These are phyloP conservation scores for Phialemonium atrogriseum DNA, from an alignment of 2,329 filamentous ascomycete genomes.

Conservation along the genomic window DNA sequence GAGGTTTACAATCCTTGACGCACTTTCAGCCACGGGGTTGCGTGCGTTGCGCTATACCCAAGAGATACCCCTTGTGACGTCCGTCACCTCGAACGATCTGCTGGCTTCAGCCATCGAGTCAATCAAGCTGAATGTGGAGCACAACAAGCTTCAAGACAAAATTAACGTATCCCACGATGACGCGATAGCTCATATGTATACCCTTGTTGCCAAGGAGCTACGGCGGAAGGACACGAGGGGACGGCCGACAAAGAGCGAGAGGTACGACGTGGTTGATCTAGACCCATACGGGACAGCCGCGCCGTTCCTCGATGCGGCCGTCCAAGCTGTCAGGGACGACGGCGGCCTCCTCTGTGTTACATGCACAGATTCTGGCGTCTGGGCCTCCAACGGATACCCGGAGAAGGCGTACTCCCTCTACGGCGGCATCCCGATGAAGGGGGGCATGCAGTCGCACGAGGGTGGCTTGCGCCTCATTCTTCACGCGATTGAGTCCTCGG, in stretches of 20 bases:
- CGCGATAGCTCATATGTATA: constrained; percentile 88
- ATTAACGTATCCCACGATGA: constrained; percentile 72
- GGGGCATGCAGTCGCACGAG: constrained; percentile 79
- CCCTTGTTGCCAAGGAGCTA: constrained; percentile 47
- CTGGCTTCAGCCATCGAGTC: constrained; percentile 67
- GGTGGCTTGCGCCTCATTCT: constrained; percentile 80
- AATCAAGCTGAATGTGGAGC: constrained; percentile 75
- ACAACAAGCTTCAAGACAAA: constrained; percentile 67
- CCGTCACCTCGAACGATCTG: constrained; percentile 84
- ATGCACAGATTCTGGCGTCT: constrained; percentile 92
- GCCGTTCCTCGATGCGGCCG: constrained; percentile 82
- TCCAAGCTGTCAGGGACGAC: constrained; percentile 75
- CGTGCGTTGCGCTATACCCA: constrained; percentile 85
- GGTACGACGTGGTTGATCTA: constrained; percentile 91
- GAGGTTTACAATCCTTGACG: constrained; percentile 79
- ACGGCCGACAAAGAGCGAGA: constrained; percentile 31
- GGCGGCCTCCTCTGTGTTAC: constrained; percentile 91
- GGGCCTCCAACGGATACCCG: constrained; percentile 86
- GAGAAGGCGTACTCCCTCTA: constrained; percentile 95
- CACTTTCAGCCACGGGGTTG: constrained; percentile 86
- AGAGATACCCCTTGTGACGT: constrained; percentile 78
- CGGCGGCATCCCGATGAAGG: constrained; percentile 80
- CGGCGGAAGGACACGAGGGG: constrained; percentile 29
- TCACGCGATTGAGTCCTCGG: constrained; percentile 70
- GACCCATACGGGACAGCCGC: constrained; percentile 94